Conservation (phyloP, 2,329 filamentous ascomycete genomes). For the Sclerotinia glacialis region DNA sequence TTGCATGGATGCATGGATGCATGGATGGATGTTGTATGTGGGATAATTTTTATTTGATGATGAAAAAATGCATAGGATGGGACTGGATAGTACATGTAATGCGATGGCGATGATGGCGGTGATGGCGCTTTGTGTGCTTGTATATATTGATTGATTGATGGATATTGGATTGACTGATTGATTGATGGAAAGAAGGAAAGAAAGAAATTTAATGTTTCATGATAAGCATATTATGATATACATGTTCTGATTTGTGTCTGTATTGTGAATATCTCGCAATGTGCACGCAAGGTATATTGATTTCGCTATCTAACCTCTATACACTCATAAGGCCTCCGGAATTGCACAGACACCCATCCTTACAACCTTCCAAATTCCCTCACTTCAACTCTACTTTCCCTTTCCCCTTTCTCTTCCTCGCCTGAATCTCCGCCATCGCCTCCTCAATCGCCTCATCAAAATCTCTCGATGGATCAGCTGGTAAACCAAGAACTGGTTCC, state of each 20-base stretch:
- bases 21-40: background rate
- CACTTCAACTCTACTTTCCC: conserved; percentile 19
- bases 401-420: conserved; percentile 31
- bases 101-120: background rate
- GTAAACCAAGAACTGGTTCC: conserved; percentile 72
- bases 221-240: background rate
- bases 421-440: conserved; percentile 49
- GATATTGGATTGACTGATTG: background rate
- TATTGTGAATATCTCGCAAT: background rate
- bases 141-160: conserved; percentile 8
- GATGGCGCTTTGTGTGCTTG: background rate
- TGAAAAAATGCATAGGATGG: background rate
- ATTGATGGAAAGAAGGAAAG: background rate
- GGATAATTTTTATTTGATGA: conserved; percentile 18
- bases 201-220: conserved; percentile 3
- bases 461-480: conserved; percentile 71
- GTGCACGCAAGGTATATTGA: background rate
- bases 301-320: background rate
- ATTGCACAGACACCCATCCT: conserved; percentile 92
- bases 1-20: background rate
- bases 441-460: conserved; percentile 60
- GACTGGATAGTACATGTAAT: background rate
- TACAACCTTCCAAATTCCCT: conserved; percentile 74
- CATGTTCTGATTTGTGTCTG: background rate
- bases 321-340: conserved; percentile 62